Conservation (phyloP, 106 monocot genomes). For the Alisma plantagoaquatica region DNA sequence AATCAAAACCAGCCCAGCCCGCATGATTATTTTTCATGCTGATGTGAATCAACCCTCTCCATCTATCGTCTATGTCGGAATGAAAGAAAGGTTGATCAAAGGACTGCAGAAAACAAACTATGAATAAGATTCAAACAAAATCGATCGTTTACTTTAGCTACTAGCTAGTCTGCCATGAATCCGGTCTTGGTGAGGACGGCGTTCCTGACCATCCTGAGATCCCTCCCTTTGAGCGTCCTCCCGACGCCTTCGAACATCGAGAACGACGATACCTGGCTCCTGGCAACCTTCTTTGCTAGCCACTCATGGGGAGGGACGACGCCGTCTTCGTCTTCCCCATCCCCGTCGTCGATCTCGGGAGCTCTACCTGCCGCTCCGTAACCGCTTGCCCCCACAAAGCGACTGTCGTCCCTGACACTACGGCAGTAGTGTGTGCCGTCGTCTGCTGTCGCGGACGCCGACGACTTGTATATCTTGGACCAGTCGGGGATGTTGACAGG, state of each 20-base stretch:
- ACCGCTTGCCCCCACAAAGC: neutral
- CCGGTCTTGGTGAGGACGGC: conserved; percentile 62
- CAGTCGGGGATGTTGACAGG: conserved; percentile 41
- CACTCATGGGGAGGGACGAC: conserved; percentile 55
- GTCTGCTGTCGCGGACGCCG: conserved; percentile 1
- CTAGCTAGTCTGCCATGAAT: no score
- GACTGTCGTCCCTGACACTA: neutral
- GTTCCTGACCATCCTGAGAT: conserved; percentile 61
- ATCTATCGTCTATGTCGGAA: no score
- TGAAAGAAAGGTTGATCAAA: no score
- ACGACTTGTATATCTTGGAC: conserved; percentile 26
- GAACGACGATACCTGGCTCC: conserved; percentile 52
- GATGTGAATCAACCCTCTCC: no score
- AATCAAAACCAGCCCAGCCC: no score
- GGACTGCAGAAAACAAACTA: no score
- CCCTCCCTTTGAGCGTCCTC: conserved; percentile 71
- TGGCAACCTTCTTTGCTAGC: conserved; percentile 49
- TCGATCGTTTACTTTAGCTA: no score
- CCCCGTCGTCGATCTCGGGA: conserved; percentile 8
- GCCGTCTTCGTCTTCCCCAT: conserved; percentile 21
- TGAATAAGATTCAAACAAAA: no score
- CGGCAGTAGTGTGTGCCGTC: no score
- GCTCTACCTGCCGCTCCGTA: neutral
- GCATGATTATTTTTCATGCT: no score
- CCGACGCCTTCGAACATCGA: conserved; percentile 70